phyloP scores from a whole-genome alignment of 805 yeast genomes.

The Yarrowia osloensis region DNA sequence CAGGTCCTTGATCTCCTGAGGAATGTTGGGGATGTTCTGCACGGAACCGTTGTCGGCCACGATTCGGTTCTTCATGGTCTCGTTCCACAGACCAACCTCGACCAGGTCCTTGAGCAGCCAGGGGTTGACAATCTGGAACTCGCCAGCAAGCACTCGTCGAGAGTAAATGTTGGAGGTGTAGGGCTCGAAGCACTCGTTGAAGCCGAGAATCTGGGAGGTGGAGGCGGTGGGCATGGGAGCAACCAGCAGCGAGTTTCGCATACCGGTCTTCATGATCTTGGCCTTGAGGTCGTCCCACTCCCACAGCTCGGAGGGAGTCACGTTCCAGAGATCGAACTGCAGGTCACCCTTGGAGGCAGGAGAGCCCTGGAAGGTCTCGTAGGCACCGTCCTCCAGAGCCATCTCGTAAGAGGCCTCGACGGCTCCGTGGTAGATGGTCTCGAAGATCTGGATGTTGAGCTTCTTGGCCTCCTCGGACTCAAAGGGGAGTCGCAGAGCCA shows the following conservation, averaged over 20 bases:
- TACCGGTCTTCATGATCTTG: conserved; percentile 61
- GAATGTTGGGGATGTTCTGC: conserved; percentile 71
- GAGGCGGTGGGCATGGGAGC: conserved; percentile 97
- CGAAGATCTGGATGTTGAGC: conserved; percentile 83
- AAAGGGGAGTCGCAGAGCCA: conserved; percentile 78
- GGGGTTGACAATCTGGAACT: conserved; percentile 88
- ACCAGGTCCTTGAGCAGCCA: conserved; percentile 80
- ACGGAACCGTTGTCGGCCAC: conserved; percentile 82
- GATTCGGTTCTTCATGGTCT: conserved; percentile 73
- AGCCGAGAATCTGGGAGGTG: conserved; percentile 92
- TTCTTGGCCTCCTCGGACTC: conserved; percentile 77
- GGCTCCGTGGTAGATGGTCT: conserved; percentile 93
- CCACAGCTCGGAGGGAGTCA: conserved; percentile 75
- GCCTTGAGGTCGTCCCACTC: conserved; percentile 79
- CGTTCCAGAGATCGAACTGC: conserved; percentile 87
- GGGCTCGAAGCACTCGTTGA: conserved; percentile 95
- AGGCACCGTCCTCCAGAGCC: conserved; percentile 68
- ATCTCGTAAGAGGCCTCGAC: conserved; percentile 83
- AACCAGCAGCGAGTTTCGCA: conserved; percentile 82
- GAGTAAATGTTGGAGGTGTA: conserved; percentile 89
- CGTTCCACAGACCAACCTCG: conserved; percentile 80
- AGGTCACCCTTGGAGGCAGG: conserved; percentile 85
- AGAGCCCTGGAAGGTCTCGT: conserved; percentile 75
- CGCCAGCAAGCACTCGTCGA: conserved; percentile 90
- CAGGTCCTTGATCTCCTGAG: conserved; percentile 69